Evolutionary conservation across 352 stramenopile genomes (phyloP).

Genomic region (Peronospora belbahrii): DNA sequence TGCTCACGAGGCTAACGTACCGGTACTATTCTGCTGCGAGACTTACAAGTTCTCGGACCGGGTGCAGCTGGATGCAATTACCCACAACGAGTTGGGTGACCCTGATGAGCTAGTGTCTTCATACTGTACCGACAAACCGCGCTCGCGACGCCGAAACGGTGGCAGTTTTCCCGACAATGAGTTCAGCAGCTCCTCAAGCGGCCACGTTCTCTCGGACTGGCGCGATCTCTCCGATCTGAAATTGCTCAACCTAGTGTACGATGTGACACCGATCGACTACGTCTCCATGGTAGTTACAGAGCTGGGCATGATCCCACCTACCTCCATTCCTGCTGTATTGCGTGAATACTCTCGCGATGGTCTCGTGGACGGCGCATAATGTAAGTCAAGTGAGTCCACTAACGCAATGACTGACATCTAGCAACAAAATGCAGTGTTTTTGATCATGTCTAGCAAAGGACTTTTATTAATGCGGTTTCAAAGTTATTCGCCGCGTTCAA

Average conservation of each 20-base stretch:
- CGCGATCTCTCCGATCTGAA: slow-evolving; percentile 63
- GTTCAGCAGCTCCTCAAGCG: slow-evolving; percentile 5
- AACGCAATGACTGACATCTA: neutral
- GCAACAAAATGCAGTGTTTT: slow-evolving; percentile 13
- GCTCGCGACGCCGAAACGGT: slow-evolving; percentile 18
- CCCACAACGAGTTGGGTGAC: slow-evolving; percentile 96
- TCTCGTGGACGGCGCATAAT: slow-evolving; percentile 33
- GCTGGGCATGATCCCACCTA: slow-evolving; percentile 96
- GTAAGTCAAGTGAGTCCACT: slow-evolving; percentile 8
- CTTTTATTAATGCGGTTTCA: neutral
- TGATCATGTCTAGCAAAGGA: slow-evolving; percentile 8
- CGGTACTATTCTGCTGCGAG: slow-evolving; percentile 97
- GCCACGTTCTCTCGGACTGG: slow-evolving; percentile 80
- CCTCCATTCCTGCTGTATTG: slow-evolving; percentile 94
- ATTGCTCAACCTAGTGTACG: slow-evolving; percentile 88
- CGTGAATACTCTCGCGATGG: slow-evolving; percentile 86
- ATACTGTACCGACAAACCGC: slow-evolving; percentile 47
- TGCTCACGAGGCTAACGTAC: slow-evolving; percentile 88
- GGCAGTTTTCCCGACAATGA: neutral
- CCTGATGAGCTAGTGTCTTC: slow-evolving; percentile 80
- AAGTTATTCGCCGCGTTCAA: slow-evolving; percentile 10
- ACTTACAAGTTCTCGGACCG: slow-evolving; percentile 96
- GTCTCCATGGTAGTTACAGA: slow-evolving; percentile 97
- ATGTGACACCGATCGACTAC: slow-evolving; percentile 95
- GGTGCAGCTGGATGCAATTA: slow-evolving; percentile 97